Evolutionary conservation across 2,329 filamentous ascomycete genomes (phyloP), one percentile per base, ranked within the genome.

Genomic region (Aspergillus sp.): DNA sequence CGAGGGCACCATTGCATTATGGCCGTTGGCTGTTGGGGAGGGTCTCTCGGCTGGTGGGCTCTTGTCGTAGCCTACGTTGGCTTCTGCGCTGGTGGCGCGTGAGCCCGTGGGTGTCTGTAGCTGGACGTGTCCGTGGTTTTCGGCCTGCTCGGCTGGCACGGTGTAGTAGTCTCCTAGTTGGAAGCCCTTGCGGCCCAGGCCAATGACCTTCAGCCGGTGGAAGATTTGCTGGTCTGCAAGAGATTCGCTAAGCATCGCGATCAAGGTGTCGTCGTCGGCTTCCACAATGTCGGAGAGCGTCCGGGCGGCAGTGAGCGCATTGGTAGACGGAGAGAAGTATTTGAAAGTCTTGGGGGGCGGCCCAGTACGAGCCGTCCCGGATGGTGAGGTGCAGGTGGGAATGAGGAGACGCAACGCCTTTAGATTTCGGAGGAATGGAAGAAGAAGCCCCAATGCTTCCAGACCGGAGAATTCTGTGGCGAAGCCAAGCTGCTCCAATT

Each of bases 401-500:
- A 77, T 69, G 11, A 81, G 66, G 21, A 81, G 65, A 10, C 80
- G 74, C 4, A 81, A 56, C 0, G 77, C 78, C 21, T 66, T 67
- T 6, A 79, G 64, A 11, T 79, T 77, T 6, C 73, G 71, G 42
- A 79, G 72, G 60, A 77, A 75, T 36, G 78, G 78, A 32, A 78
- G 66, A 10, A 80, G 66, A 49, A 79, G 63, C 6, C 71, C 67
- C 19, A 79, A 55, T 11, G 74, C 71, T 10, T 80, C 74, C 67
- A 80, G 70, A 64, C 73, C 74, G 38, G 71, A 70, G 15, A 75
- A 64, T 10, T 80, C 75, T 15, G 83, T 75, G 7, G 83, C 80
- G 21, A 87, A 73, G 25, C 80, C 84, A 1, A 88, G 74, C 65
- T 88, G 85, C 62, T 86, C 84, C 13, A 88, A 74, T 56, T 86